These are phyloP conservation scores for Clonostachys rosea DNA, from an alignment of 2,329 filamentous ascomycete genomes.

Conservation along the genomic window DNA sequence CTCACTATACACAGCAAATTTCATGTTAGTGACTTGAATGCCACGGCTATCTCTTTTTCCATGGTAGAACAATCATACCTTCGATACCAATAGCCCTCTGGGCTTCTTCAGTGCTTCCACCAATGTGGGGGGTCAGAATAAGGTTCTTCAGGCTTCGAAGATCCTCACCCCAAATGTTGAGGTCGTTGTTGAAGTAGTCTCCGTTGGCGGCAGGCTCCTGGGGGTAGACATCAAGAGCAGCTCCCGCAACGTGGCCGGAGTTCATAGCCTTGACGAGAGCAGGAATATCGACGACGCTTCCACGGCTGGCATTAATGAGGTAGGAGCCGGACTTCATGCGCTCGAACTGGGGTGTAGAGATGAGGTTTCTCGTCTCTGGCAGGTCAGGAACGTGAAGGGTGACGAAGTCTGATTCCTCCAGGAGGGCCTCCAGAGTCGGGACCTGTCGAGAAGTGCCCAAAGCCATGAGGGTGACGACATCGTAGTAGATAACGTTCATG, in stretches of 20 bases:
- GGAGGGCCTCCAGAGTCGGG: slow-evolving; percentile 67
- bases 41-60: neutral
- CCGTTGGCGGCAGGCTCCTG: slow-evolving; percentile 92
- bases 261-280: slow-evolving; percentile 86
- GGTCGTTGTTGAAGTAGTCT: slow-evolving; percentile 81
- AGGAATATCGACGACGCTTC: slow-evolving; percentile 89
- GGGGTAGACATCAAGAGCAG: slow-evolving; percentile 94
- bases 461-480: slow-evolving; percentile 90
- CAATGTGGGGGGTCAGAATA: slow-evolving; percentile 94
- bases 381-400: slow-evolving; percentile 93
- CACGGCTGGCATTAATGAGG: slow-evolving; percentile 92
- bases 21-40: neutral
- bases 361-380: slow-evolving; percentile 89
- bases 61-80: slow-evolving; percentile 30
- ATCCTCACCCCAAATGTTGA: slow-evolving; percentile 84
- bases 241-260: slow-evolving; percentile 81
- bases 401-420: slow-evolving; percentile 82
- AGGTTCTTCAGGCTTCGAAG: slow-evolving; percentile 83
- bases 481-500: slow-evolving; percentile 97
- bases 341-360: slow-evolving; percentile 71
- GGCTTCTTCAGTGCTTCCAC: slow-evolving; percentile 95
- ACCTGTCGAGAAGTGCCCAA: slow-evolving; percentile 86
- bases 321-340: slow-evolving; percentile 93
- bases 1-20: slow-evolving; percentile 49
- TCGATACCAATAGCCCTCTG: slow-evolving; percentile 94